Base-by-base conservation (phyloP, 176 grass and related monocot species). In the Echinochloa phyllopogon region DNA sequence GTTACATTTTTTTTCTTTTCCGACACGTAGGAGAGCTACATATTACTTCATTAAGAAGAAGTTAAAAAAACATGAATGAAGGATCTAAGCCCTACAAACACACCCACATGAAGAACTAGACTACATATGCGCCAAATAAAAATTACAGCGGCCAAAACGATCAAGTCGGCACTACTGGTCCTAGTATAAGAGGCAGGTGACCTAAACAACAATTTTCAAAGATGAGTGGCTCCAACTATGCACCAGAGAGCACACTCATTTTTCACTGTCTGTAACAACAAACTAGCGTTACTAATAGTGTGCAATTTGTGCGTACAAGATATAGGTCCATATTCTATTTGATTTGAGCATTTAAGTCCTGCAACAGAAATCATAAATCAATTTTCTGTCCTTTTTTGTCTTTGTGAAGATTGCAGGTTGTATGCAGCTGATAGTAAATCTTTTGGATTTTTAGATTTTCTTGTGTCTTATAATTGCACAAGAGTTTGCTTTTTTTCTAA, bases 281-380 rank as follows among this genome's bases (percentile, higher is more conserved):
- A 75, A 38, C 49, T 87, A 82, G 58, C 74, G 60, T 43, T 81
- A 55, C 4, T 74, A 80, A 50, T 20, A 69, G 41, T 49, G 14
- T 21, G 33, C 58, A 86, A 21, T 40, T 42, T 86, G 16, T 74
- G 42, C 7, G 80, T 24, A 47, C 24, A 17, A 11, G 23, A 29
- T 50, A 68, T 57, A 49, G 29, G 45, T 29, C 64, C 5, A 25
- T 64, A 59, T 48, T 33, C 29, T 33, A 55, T 74, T 53, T 72
- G 15, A 42, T 80, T 51, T 56, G 13, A 42, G 9, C 33, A 72
- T 72, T 84, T 74, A 80, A 40, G 36, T 40, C 15, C 25, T 72
- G 58, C 66, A 80, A 47, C 42, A 42, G 66, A 86, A 45, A 29
- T 29, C 56, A 62, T 61, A 43, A 33, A 81, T 24, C 78, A 55